A percentile compares a stretch with the other conserved stretches of the same genome.
Conservation (phyloP, 441 rosid species). For the Bocquillonia castaneifolia region DNA sequence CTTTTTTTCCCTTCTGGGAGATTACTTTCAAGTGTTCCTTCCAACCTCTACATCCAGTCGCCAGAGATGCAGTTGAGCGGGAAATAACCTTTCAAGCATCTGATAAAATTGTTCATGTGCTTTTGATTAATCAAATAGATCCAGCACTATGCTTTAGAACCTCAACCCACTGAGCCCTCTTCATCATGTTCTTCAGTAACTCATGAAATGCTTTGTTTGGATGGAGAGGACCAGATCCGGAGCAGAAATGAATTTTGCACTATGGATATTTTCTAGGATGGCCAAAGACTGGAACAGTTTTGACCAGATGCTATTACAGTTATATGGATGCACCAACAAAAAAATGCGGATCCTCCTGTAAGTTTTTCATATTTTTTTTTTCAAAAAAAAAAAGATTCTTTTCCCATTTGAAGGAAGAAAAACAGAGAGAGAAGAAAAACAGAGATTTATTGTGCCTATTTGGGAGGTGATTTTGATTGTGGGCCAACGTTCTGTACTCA, state of each 20-base stretch:
- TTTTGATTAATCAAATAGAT: slow-evolving; percentile 6
- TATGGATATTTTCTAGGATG: slow-evolving; percentile 21
- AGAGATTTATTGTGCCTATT: slow-evolving; percentile 20
- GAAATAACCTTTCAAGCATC: not conserved
- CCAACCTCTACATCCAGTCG: not conserved
- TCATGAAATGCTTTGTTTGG: slow-evolving; percentile 28
- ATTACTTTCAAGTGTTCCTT: not conserved
- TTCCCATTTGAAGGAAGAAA: not conserved
- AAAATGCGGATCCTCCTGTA: slow-evolving; percentile 27
- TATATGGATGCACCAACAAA: slow-evolving; percentile 20
- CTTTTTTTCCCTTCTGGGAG: not conserved
- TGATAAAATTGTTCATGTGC: not conserved
- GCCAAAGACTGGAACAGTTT: slow-evolving; percentile 38
- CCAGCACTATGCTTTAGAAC: slow-evolving; percentile 1
- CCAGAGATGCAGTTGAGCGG: not conserved
- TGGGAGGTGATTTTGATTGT: slow-evolving; percentile 33
- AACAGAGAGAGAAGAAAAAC: not conserved
- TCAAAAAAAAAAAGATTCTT: slow-evolving; percentile 5
- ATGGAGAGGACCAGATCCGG: slow-evolving; percentile 31
- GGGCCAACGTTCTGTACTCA: slow-evolving; percentile 19
- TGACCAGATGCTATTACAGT: slow-evolving; percentile 29
- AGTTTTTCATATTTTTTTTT: slow-evolving; percentile 23
- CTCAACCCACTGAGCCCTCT: slow-evolving; percentile 15
- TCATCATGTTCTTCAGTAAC: not conserved
- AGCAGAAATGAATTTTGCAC: slow-evolving; percentile 28